A percentile compares a stretch with the other conserved stretches of the same genome.
Evolutionary conservation across 257 asterid genomes (phyloP).

Genomic region (Solanum pinnatisectum): DNA sequence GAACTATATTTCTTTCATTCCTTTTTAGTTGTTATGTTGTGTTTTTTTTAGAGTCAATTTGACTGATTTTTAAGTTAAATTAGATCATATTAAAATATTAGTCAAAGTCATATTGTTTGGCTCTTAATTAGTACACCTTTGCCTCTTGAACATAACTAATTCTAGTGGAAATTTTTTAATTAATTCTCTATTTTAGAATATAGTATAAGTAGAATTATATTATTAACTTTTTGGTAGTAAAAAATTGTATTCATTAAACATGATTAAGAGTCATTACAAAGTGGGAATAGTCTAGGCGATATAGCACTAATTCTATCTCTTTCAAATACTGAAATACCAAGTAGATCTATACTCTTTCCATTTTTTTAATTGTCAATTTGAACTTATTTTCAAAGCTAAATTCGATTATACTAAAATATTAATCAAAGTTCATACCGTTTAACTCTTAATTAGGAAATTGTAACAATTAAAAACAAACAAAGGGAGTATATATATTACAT

Average conservation of each 20-base stretch:
- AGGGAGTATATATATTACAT: neutral
- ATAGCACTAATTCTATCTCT: neutral
- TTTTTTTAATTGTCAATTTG: no score
- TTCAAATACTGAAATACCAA: neutral
- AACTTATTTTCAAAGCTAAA: no score
- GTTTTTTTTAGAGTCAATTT: no score
- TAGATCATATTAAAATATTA: no score
- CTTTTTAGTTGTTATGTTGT: no score
- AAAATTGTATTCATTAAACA: neutral
- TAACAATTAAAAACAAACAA: neutral
- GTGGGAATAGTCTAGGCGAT: neutral
- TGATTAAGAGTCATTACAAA: neutral
- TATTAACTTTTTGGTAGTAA: neutral
- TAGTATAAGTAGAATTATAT: neutral
- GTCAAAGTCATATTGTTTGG: neutral
- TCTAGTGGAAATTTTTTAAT: rapidly evolving
- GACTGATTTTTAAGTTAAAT: no score
- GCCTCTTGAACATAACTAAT: neutral
- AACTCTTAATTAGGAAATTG: no score
- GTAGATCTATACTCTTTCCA: neutral
- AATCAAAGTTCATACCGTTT: no score
- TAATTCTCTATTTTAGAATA: neutral
- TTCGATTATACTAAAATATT: no score
- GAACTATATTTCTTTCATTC: no score
- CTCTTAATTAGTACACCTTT: neutral